Percentiles rank a stretch among this genome's conserved stretches.
These are phyloP conservation scores for Globisporangium perplexum DNA, from an alignment of 352 stramenopile species.

Conservation along the genomic window DNA sequence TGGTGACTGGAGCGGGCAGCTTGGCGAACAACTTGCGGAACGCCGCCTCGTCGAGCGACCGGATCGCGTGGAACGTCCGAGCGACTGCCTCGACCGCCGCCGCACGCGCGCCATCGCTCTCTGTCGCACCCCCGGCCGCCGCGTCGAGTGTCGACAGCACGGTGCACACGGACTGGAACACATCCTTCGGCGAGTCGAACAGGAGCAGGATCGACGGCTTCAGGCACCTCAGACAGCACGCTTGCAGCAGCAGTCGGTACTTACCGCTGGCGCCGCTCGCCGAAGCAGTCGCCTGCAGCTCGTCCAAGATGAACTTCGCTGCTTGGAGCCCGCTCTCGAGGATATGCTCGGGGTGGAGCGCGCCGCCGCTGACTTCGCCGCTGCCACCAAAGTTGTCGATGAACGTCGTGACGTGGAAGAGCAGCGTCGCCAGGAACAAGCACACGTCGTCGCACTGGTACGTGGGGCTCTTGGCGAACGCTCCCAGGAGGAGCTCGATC, in stretches of 20 bases:
- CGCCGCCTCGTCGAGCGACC: conserved; percentile 25
- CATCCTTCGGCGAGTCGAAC: conserved; percentile 44
- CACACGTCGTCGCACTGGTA: conserved; percentile 24
- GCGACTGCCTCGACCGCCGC: conserved; percentile 26
- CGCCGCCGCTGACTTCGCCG: conserved; percentile 8
- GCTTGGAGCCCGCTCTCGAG: conserved; percentile 30
- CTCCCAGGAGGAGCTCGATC: conserved; percentile 38
- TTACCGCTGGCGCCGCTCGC: conserved; percentile 7
- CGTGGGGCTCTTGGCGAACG: conserved; percentile 27
- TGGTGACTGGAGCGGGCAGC: conserved; percentile 22
- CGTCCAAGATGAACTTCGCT: conserved; percentile 26
- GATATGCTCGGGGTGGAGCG: conserved; percentile 20
- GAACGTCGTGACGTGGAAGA: conserved; percentile 36
- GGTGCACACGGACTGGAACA: conserved; percentile 30
- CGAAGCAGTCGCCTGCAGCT: conserved; percentile 19
- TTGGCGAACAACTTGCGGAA: conserved; percentile 27
- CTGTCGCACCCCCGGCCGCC: neutral
- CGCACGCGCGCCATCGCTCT: conserved; percentile 3
- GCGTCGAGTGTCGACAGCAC: neutral
- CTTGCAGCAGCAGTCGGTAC: conserved; percentile 24
- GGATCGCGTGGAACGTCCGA: conserved; percentile 28
- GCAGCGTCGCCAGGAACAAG: conserved; percentile 31
- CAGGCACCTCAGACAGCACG: conserved; percentile 31
- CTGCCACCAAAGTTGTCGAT: conserved; percentile 20
- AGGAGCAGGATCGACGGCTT: conserved; percentile 47